Percentiles rank a stretch among this genome's conserved stretches.
phyloP scores from a whole-genome alignment of 2,329 filamentous ascomycete genomes.

The Stagonosporopsis tanaceti region DNA sequence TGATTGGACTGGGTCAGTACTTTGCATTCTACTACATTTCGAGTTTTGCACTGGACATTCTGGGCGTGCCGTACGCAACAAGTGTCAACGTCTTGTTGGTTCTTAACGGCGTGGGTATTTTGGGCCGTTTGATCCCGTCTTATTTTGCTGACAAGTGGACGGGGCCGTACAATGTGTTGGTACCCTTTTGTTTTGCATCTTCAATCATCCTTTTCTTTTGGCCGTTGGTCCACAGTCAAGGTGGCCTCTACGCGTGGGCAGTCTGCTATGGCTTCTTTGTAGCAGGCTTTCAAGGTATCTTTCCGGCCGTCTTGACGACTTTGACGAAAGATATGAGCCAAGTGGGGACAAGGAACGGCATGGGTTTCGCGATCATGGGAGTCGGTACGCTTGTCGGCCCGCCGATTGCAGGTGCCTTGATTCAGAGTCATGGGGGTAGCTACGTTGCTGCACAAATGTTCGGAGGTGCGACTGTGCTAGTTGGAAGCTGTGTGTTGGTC shows the following conservation, averaged over 20 bases:
- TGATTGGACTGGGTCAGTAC: slow-evolving; percentile 48
- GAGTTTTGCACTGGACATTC: slow-evolving; percentile 50
- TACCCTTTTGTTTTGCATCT: slow-evolving; percentile 59
- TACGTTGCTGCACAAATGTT: slow-evolving; percentile 58
- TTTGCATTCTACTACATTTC: slow-evolving; percentile 58
- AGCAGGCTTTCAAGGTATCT: slow-evolving; percentile 57
- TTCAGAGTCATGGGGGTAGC: slow-evolving; percentile 50
- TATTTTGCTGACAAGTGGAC: slow-evolving; percentile 62
- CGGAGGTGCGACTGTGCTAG: slow-evolving; percentile 39
- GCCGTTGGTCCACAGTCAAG: slow-evolving; percentile 57
- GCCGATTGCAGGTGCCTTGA: slow-evolving; percentile 57
- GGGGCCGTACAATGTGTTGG: slow-evolving; percentile 65
- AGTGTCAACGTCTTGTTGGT: slow-evolving; percentile 65
- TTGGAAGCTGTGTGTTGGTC: slow-evolving; percentile 41
- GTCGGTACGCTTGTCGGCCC: slow-evolving; percentile 57
- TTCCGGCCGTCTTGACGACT: slow-evolving; percentile 53
- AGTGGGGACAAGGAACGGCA: slow-evolving; percentile 57
- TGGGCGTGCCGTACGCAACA: slow-evolving; percentile 58
- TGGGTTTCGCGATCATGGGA: slow-evolving; percentile 57
- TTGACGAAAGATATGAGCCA: slow-evolving; percentile 58
- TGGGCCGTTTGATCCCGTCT: slow-evolving; percentile 62
- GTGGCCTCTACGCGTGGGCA: slow-evolving; percentile 54
- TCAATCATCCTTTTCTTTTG: slow-evolving; percentile 64
- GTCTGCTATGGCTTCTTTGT: slow-evolving; percentile 56
- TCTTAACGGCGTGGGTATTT: slow-evolving; percentile 64